Evolutionary conservation across 2,329 filamentous ascomycete species (phyloP), one percentile per base, ranked within the genome.

Genomic region (Claviceps digitariae): DNA sequence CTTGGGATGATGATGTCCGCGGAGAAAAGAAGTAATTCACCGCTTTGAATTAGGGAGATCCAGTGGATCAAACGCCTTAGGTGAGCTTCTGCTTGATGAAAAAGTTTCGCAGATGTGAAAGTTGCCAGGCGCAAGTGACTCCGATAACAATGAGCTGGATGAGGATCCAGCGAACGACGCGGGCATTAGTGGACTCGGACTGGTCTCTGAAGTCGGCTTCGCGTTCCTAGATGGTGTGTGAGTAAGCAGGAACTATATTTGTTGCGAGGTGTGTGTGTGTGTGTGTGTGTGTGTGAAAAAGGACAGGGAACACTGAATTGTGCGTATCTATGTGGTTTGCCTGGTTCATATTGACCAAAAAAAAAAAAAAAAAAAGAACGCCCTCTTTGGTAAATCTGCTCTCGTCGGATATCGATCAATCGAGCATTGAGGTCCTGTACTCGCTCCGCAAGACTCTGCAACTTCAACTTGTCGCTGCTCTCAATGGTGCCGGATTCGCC

Each of bases 41-140:
- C n/a, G n/a, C n/a, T n/a, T n/a, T n/a, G n/a, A n/a, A n/a, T n/a
- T n/a, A n/a, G n/a, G n/a, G n/a, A n/a, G n/a, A n/a, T n/a, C 27
- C 27, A 29, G 9, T 29, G 27, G 6, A 29, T 29, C 27, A 29
- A 31, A 23, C 8, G 29, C 4, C 29, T 54, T 51, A 98, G 56
- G 93, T 97, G 68, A 98, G 83, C 79, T 98, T 98, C 76, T 97
- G 91, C 80, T 98, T 98, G 77, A 98, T 98, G 76, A 98, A 98
- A 80, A 98, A 98, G 48, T 87, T 86, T 61, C 93, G 81, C 63
- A 98, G 79, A 72, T 98, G 91, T 52, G 90, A 95, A 48, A 98
- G 77, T 71, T 98, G 93, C 93, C 93, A 98, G 57, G 89, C 87
- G 72, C 93, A 98, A 36, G 93, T 95, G 53, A 84, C 77, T 53